Evolutionary conservation across 2,329 filamentous ascomycete species (phyloP), one percentile per base, ranked within the genome.

Genomic region (Aspergillus niger): DNA sequence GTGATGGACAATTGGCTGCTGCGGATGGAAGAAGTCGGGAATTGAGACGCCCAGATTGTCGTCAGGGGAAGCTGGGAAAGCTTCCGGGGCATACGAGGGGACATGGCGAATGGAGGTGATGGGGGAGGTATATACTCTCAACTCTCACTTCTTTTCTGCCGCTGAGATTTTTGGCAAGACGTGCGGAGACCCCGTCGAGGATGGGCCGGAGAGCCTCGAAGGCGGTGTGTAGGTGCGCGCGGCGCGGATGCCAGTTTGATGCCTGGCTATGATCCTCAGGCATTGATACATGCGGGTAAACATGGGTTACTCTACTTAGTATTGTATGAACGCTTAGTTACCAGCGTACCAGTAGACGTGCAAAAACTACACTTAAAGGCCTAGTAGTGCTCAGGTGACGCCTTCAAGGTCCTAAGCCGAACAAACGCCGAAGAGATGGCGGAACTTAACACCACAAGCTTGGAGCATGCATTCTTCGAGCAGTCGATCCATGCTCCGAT

Each of bases 61-160:
- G n/a, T 17, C 7, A 65, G 63, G 43, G 69, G 66, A 62, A 76
- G 71, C 68, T 71, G 72, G 13, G 69, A 54, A 26, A 74, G 69
- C 65, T 70, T 69, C 61, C 68, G 66, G 59, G 69, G 58, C 48
- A 78, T 68, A 61, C 74, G 73, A n/a, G 72, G 73, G 36, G 74
- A 66, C 76, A 78, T 78, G 59, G 60, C 63, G 61, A 39, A 20
- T 51, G 20, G 22, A 22, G 30, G 15, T 36, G 8, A 28, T 38
- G 20, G 11, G 20, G 38, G 24, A 20, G 39, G 22, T 8, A 36
- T 15, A 36, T 26, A 36, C 32, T 36, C 32, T 36, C 32, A 36
- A 26, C 30, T 32, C 30, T 32, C 32, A 36, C 20, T 26, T 28
- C 32, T 50, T 47, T 50, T 48, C 38, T 38, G 22, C 55, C 15